Base-by-base conservation (phyloP, 1,139 yeast species). In the Candida freyschussii region DNA sequence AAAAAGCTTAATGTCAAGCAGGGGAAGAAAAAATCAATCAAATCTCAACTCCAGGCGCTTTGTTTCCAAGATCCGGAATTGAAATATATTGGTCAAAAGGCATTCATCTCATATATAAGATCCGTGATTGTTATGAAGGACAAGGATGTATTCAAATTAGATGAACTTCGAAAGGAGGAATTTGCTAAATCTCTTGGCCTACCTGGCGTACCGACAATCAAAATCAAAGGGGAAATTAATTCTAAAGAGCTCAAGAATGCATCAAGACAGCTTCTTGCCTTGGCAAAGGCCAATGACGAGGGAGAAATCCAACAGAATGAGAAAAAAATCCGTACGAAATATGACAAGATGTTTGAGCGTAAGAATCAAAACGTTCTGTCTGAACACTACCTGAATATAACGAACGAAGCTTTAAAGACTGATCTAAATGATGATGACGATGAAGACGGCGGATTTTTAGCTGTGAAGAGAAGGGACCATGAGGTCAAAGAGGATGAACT, bases 311-410 rank as follows among this genome's bases (percentile, higher is more conserved):
- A 59, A 4, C 65, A 57, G 4, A 57, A 56, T 11, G 56, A 59
- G 23, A 67, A 69, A 45, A 73, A 73, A 46, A 79, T 76, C 3
- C 74, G 89, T 51, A 91, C 97, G 9, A 91, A 84, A 56, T 86
- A 86, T 54, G 98, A 93, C 59, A 75, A 93, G 46, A 89, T 91
- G 95, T 93, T 93, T 62, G 95, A 85, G 55, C 75, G 99, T 57
- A 72, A 84, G 59, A 93, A 91, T 58, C 98, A 93, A 63, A 84
- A 84, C 30, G 95, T 91, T 20, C 65, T 93, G 37, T 82, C 96
- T 23, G 93, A 87, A 45, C 94, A 87, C 55, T 91, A 86, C 55
- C 60, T 78, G 60, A 83, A 78, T 41, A 68, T 91, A 59, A 77
- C 82, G 3, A 64, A 61, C 18, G 85, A 75, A 9, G 80, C 41